Evolutionary conservation across 2,329 filamentous ascomycete genomes (phyloP).

Genomic region (Pestalotiopsis sp.): DNA sequence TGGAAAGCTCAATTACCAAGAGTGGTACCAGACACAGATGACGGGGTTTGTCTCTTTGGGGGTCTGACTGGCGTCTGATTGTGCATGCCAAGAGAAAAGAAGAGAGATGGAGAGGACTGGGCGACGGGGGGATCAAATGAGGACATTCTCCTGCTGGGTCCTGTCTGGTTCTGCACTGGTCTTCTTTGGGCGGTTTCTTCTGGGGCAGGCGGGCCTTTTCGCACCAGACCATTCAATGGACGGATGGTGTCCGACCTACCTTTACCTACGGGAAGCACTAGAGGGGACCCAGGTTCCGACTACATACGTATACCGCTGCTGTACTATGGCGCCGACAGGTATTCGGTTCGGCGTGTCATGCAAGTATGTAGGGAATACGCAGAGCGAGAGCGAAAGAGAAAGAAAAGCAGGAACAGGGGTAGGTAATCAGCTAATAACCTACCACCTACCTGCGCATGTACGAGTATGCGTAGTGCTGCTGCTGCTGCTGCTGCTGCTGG

Average conservation of each 20-base stretch:
- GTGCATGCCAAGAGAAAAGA: conserved; percentile 8
- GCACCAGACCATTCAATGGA: neutral
- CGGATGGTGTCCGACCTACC: neutral
- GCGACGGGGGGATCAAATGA: conserved; percentile 8
- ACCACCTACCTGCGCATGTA: no score
- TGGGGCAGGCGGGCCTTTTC: neutral
- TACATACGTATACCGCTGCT: neutral
- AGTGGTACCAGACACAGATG: neutral
- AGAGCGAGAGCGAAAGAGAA: neutral
- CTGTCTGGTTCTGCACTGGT: neutral
- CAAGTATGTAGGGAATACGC: neutral
- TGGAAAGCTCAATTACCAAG: no score
- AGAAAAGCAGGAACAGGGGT: neutral
- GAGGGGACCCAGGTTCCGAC: neutral
- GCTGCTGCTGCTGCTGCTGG: neutral
- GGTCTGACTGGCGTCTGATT: conserved; percentile 5
- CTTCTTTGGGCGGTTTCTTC: neutral
- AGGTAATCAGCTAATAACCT: neutral
- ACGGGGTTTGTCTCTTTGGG: neutral
- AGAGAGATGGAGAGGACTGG: conserved; percentile 4
- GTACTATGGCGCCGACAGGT: neutral
- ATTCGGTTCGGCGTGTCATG: neutral
- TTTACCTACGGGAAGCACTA: neutral
- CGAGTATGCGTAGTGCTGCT: no score
- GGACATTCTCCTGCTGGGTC: conserved; percentile 1